Evolutionary conservation across 192 early-diverging fungal genomes (phyloP), one percentile per base, ranked within the genome.

Genomic region (Funneliformis geosporum): DNA sequence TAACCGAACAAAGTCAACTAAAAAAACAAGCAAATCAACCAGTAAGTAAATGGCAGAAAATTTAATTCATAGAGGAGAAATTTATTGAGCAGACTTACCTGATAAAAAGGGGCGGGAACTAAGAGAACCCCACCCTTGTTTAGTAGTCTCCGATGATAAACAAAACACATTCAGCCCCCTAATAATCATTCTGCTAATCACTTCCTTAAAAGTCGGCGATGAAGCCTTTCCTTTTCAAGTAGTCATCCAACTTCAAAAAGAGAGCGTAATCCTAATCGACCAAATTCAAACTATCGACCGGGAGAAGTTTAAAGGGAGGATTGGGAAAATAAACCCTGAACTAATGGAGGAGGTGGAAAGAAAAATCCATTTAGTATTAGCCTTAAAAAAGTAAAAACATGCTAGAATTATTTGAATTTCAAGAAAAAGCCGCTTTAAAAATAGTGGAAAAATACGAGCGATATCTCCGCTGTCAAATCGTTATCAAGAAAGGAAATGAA

Each of bases 1-100:
- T n/a, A n/a, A n/a, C n/a, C n/a, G n/a, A n/a, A n/a, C n/a, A n/a
- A n/a, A n/a, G n/a, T n/a, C n/a, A n/a, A n/a, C n/a, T n/a, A 72
- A 16, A 16, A 10, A 39, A 72, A 46, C 6, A n/a, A n/a, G n/a
- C n/a, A n/a, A n/a, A n/a, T n/a, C n/a, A n/a, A n/a, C n/a, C n/a
- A n/a, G n/a, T n/a, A n/a, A 72, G 25, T 72, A 47, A 16, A 72
- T 72, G 70, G 70, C 18, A 14, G 70, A 72, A 72, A 4, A 25
- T 8, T 23, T 72, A 72, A 16, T 72, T 72, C 43, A 18, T 4
- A 72, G 70, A 72, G 70, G 70, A 72, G 70, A 72, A 72, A 27
- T 72, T 72, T 72, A 72, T 43, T 72, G 70, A 42, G 70, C 44
- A 10, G 23, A 72, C 44, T 72, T 72, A n/a, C 70, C 70, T 2